Evolutionary conservation across 1,139 yeast genomes (phyloP).

Genomic region (Arxiozyma telluris): DNA sequence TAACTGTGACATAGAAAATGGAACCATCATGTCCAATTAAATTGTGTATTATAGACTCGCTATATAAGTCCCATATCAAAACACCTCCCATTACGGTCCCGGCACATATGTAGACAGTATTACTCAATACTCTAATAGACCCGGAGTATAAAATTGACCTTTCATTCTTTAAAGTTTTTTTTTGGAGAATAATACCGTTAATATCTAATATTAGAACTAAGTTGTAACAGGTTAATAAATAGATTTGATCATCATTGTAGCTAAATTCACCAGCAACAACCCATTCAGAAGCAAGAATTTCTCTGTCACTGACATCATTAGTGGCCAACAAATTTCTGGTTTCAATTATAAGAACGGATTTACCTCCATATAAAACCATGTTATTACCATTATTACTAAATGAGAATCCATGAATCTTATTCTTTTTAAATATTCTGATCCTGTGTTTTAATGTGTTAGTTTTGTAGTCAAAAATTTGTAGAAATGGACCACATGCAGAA

Average conservation of each 20-base stretch:
- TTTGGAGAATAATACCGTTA: slow-evolving; percentile 27
- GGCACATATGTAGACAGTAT: slow-evolving; percentile 54
- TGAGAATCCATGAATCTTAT: slow-evolving; percentile 71
- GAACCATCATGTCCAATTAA: slow-evolving; percentile 81
- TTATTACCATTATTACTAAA: slow-evolving; percentile 29
- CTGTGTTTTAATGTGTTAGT: slow-evolving; percentile 35
- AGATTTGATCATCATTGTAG: slow-evolving; percentile 33
- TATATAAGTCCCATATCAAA: slow-evolving; percentile 58
- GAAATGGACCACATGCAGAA: slow-evolving; percentile 69
- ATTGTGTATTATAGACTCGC: slow-evolving; percentile 41
- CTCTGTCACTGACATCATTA: slow-evolving; percentile 27
- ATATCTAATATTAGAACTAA: slow-evolving; percentile 45
- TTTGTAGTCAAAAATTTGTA: slow-evolving; percentile 46
- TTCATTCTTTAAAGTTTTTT: slow-evolving; percentile 49
- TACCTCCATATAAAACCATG: slow-evolving; percentile 57
- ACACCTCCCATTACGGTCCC: slow-evolving; percentile 93
- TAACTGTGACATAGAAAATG: slow-evolving; percentile 70
- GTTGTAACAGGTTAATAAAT: slow-evolving; percentile 75
- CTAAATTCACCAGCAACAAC: slow-evolving; percentile 52
- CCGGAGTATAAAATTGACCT: slow-evolving; percentile 86
- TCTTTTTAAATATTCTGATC: slow-evolving; percentile 49
- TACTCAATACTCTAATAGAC: slow-evolving; percentile 45
- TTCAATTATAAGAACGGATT: slow-evolving; percentile 48
- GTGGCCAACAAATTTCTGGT: slow-evolving; percentile 27
- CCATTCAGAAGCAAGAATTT: slow-evolving; percentile 66